phyloP scores from a whole-genome alignment of 805 yeast species.

The Saturnispora dispora region DNA sequence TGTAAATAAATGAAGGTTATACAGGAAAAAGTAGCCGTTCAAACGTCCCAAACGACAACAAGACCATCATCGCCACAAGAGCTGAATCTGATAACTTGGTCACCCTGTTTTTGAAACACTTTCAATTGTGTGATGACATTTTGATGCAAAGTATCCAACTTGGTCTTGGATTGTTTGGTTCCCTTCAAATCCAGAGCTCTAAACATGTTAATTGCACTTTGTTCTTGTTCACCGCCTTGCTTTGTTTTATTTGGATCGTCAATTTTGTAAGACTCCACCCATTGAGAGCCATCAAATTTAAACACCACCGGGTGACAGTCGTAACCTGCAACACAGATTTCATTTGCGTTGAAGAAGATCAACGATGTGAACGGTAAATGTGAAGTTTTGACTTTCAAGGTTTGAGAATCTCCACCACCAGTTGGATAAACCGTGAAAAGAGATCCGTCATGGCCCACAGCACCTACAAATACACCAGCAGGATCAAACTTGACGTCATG shows the following conservation, averaged over 20 bases:
- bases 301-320: slow-evolving; percentile 77
- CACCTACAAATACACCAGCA: slow-evolving; percentile 67
- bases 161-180: slow-evolving; percentile 39
- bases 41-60: slow-evolving; percentile 65
- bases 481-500: slow-evolving; percentile 86
- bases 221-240: slow-evolving; percentile 52
- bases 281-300: slow-evolving; percentile 62
- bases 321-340: slow-evolving; percentile 82
- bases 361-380: slow-evolving; percentile 75
- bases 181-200: slow-evolving; percentile 95
- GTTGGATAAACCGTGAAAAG: slow-evolving; percentile 67
- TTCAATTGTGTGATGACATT: slow-evolving; percentile 72
- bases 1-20: not conserved
- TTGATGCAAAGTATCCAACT: slow-evolving; percentile 75
- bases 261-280: slow-evolving; percentile 45
- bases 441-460: slow-evolving; percentile 81
- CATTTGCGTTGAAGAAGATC: slow-evolving; percentile 56
- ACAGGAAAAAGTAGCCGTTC: slow-evolving; percentile 6
- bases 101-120: slow-evolving; percentile 38
- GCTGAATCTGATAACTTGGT: slow-evolving; percentile 45
- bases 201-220: slow-evolving; percentile 85
- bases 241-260: slow-evolving; percentile 46
- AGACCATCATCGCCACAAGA: slow-evolving; percentile 88
- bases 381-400: slow-evolving; percentile 45
- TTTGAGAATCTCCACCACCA: slow-evolving; percentile 47